phyloP scores from a whole-genome alignment of 2,329 filamentous ascomycete species.

The Aspergillus jensenii region DNA sequence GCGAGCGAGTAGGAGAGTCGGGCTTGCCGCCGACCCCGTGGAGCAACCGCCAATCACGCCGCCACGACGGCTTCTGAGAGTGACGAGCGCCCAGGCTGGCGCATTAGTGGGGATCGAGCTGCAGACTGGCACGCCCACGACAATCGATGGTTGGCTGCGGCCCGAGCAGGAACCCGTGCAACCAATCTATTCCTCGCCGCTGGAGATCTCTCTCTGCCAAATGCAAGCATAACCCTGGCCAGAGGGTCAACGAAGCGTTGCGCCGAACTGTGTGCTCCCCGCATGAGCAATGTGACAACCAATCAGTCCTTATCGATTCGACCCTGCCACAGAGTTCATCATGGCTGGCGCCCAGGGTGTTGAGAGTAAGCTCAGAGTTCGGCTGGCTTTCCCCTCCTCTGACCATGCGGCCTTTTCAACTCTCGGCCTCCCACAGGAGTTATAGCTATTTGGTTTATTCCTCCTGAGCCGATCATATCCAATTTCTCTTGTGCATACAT shows the following conservation, averaged over 20 bases:
- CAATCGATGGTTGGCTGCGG: conserved; percentile 7
- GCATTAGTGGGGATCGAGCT: conserved; percentile 17
- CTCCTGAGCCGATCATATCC: conserved; percentile 9
- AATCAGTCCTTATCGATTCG: conserved; percentile 1
- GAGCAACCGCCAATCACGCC: conserved; percentile 12
- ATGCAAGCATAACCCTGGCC: not conserved
- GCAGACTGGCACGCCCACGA: conserved; percentile 10
- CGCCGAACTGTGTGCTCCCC: conserved; percentile 3
- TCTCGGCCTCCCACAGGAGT: conserved; percentile 1
- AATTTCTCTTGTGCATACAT: not conserved
- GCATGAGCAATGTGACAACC: conserved; percentile 14
- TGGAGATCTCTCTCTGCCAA: conserved; percentile 7
- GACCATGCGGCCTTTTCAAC: conserved; percentile 3
- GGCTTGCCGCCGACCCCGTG: conserved; percentile 12
- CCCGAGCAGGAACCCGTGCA: conserved; percentile 8
- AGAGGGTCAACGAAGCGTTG: not conserved
- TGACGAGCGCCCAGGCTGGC: conserved; percentile 11
- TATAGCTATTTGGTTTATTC: conserved; percentile 3
- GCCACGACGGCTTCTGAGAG: conserved; percentile 1
- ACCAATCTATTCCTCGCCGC: conserved; percentile 3
- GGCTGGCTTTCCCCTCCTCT: conserved; percentile 9
- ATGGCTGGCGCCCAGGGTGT: conserved; percentile 6
- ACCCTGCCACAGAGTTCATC: not conserved
- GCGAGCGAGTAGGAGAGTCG: conserved; percentile 11
- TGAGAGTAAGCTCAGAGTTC: conserved; percentile 8